Percentiles rank a stretch among this genome's conserved stretches.
Evolutionary conservation across 2,329 filamentous ascomycete species (phyloP).

Genomic region (Dryadomyces quercus-mongolicae): DNA sequence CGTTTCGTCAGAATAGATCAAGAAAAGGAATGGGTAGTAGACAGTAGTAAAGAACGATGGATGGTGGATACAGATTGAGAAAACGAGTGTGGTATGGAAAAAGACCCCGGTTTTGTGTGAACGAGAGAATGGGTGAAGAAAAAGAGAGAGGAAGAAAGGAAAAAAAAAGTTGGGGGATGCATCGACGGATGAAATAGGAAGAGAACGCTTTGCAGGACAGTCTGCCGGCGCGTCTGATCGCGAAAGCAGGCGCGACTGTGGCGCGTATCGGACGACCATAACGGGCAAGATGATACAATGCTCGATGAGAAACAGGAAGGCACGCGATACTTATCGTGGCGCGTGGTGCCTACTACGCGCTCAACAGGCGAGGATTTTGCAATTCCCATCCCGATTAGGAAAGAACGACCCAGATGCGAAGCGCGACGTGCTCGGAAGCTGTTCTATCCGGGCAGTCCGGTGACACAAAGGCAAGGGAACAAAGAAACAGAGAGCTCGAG

Average conservation of each 20-base stretch:
- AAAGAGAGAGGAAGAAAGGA: neutral
- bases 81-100: neutral
- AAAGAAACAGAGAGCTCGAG: neutral
- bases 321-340: neutral
- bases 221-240: neutral
- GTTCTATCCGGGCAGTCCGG: neutral
- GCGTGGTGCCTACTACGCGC: neutral
- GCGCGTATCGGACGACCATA: neutral
- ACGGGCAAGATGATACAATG: neutral
- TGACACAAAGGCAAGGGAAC: neutral
- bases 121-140: neutral
- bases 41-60: neutral
- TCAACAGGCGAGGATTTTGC: neutral
- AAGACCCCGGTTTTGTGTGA: neutral
- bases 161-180: neutral
- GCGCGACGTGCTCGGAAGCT: neutral
- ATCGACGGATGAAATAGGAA: neutral
- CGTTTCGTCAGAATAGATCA: neutral
- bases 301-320: neutral
- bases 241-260: neutral
- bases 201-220: slow-evolving; percentile 1
- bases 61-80: neutral
- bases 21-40: neutral
- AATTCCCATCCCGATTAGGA: neutral
- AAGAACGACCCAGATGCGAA: neutral